Evolutionary conservation across 306 rosid species (phyloP), one percentile per base, ranked within the genome.

Genomic region (Geum urbanum): DNA sequence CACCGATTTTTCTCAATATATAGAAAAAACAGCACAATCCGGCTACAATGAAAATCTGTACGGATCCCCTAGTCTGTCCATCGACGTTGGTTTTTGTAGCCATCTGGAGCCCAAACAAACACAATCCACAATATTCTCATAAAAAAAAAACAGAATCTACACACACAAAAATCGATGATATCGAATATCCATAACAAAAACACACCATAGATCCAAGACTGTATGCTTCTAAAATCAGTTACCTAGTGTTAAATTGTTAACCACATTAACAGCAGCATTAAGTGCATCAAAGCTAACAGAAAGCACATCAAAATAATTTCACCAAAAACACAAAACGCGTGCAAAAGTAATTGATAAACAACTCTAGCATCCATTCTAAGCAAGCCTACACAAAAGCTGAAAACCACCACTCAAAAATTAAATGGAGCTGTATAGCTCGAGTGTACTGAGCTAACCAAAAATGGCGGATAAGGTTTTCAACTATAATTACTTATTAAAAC

Each of bases 1-100:
- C n/a, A n/a, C n/a, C n/a, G n/a, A n/a, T n/a, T n/a, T n/a, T n/a
- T n/a, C 98, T 97, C 84, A 94, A 77, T 73, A 90, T 70, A 68
- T 94, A 94, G 84, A 94, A 94, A 81, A 90, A 94, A 69, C 95
- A 87, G 75, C 98, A 94, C 72, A 94, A 61, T 74, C 97, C 97
- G 41, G 78, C 90, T 57, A 87, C 94, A 69, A 94, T 83, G 74
- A 90, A 86, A 73, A 94, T 90, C 77, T 90, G 97, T 32, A 90
- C 69, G 41, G 81, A 85, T 74, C 92, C 86, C 86, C 98, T 90
- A 47, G 98, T 85, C 85, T 91, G 86, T 68, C 96, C 86, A 70
- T 87, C 96, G 63, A 86, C 72, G 72, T 79, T 81, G 57, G 81
- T 63, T 80, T 90, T 90, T 13, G 64, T 50, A 45, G 98, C 98